These are phyloP conservation scores for Discostella pseudostelligera DNA, from an alignment of 108 stramenopile species.

Conservation along the genomic window DNA sequence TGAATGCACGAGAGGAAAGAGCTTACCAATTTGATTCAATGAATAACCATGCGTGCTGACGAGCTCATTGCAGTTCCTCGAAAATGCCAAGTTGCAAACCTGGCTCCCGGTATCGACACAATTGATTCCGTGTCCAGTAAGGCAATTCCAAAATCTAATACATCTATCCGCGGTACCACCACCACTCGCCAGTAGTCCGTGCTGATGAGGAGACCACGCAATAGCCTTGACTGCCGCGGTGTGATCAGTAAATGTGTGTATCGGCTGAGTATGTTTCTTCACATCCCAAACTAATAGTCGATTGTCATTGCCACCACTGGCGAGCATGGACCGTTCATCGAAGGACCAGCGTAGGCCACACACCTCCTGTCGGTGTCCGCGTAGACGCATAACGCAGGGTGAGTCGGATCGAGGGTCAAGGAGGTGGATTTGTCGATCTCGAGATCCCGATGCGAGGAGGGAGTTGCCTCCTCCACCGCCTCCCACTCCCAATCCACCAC, in stretches of 20 bases:
- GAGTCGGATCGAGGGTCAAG: conserved; percentile 86
- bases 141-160: conserved; percentile 98
- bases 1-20: not conserved
- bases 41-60: conserved; percentile 99
- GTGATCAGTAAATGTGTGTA: conserved; percentile 87
- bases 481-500: conserved; percentile 7
- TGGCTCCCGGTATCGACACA: conserved; percentile 96
- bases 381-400: conserved; percentile 60
- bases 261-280: conserved; percentile 64
- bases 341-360: conserved; percentile 97
- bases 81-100: conserved; percentile 98
- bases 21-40: conserved; percentile 84
- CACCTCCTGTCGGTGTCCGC: conserved; percentile 95
- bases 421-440: conserved; percentile 89
- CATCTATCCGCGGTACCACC: conserved; percentile 98
- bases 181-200: conserved; percentile 94
- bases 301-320: conserved; percentile 99
- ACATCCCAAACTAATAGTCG: conserved; percentile 94
- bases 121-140: conserved; percentile 79
- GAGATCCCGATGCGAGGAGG: conserved; percentile 88
- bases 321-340: conserved; percentile 86
- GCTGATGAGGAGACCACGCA: conserved; percentile 98
- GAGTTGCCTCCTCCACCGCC: conserved; percentile 23
- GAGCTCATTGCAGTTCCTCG: conserved; percentile 95
- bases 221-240: conserved; percentile 99